These are phyloP conservation scores for Barnettozyma vustinii DNA, from an alignment of 805 yeast genomes.

Conservation along the genomic window DNA sequence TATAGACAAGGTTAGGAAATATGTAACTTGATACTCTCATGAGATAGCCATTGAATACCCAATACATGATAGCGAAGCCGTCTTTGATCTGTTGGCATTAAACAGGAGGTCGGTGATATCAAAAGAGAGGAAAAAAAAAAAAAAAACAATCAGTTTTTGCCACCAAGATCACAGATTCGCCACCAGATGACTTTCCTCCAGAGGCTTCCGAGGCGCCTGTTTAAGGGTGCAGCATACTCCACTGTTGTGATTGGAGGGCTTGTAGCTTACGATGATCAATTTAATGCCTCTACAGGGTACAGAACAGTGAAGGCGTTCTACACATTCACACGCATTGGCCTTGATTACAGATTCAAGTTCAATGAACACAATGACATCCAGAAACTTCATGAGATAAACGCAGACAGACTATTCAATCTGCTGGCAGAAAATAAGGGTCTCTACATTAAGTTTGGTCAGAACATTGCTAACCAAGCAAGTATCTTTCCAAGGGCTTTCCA, in stretches of 20 bases:
- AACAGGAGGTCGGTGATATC: no score
- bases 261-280: conserved; percentile 32
- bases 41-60: no score
- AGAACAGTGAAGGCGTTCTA: conserved; percentile 50
- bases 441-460: conserved; percentile 75
- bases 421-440: conserved; percentile 48
- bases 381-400: conserved; percentile 53
- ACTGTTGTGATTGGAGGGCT: conserved; percentile 11
- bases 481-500: conserved; percentile 64
- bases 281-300: conserved; percentile 43
- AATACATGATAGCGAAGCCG: neutral
- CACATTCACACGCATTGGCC: conserved; percentile 45
- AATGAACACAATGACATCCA: conserved; percentile 40
- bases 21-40: no score
- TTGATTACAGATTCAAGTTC: conserved; percentile 55
- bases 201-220: neutral
- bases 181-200: conserved; percentile 1
- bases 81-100: neutral
- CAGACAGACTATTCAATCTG: conserved; percentile 44
- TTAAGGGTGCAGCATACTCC: conserved; percentile 1
- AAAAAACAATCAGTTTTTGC: neutral
- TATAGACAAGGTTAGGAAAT: no score
- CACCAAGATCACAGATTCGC: neutral
- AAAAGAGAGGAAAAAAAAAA: no score
- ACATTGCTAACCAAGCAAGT: conserved; percentile 68